Evolutionary conservation across 1,139 yeast species (phyloP).

Genomic region (Nakaseomyces glabratus): DNA sequence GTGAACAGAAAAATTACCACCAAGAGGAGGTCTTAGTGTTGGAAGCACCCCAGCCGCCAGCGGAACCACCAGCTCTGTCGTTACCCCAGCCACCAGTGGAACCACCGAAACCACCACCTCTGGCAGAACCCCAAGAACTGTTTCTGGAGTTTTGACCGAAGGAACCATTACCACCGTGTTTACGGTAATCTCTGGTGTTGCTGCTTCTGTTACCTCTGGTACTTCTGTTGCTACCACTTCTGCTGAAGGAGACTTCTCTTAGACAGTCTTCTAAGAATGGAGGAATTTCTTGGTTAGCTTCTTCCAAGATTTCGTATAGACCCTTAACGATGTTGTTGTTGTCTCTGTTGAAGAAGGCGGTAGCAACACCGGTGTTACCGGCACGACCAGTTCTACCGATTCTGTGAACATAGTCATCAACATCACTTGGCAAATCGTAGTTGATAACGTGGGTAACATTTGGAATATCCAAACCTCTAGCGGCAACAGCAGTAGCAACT

Average conservation of each 20-base stretch:
- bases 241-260: constrained; percentile 65
- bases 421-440: constrained; percentile 92
- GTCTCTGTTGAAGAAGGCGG: constrained; percentile 95
- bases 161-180: constrained; percentile 33
- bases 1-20: constrained; percentile 19
- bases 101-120: constrained; percentile 28
- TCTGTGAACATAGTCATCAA: constrained; percentile 98
- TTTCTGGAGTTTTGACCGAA: constrained; percentile 30
- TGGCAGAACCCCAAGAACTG: constrained; percentile 31
- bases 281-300: constrained; percentile 97
- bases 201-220: constrained; percentile 36
- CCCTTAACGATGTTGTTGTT: constrained; percentile 87
- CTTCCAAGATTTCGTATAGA: constrained; percentile 74
- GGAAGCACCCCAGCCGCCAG: constrained; percentile 27
- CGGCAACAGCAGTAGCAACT: constrained; percentile 93
- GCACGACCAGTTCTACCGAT: constrained; percentile 99
- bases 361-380: constrained; percentile 96
- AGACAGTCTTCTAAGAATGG: constrained; percentile 70
- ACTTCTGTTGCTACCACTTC: constrained; percentile 52
- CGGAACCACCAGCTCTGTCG: constrained; percentile 12
- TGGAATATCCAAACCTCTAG: constrained; percentile 97
- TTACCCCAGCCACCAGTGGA: constrained; percentile 21
- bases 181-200: constrained; percentile 51
- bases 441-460: constrained; percentile 96
- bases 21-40: constrained; percentile 20